Percentiles rank a stretch among this genome's conserved stretches.
phyloP scores from a whole-genome alignment of 2,329 filamentous ascomycete species.

The Claviceps cyperi region DNA sequence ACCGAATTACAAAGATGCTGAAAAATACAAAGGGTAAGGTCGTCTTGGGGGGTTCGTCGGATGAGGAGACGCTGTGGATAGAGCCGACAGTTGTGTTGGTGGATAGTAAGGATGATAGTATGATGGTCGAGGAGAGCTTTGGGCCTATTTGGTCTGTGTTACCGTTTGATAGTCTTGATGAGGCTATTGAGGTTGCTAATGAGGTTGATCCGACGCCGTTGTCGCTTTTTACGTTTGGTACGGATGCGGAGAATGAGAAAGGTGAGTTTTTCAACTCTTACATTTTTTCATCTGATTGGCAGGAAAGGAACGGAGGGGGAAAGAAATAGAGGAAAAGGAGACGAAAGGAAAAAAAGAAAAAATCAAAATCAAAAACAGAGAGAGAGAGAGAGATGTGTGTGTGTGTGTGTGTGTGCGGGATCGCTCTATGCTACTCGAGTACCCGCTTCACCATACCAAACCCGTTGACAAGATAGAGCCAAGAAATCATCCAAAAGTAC shows the following conservation, averaged over 20 bases:
- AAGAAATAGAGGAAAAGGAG: too few species aligned
- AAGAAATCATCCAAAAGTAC: too few species aligned
- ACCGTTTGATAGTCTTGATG: conserved; percentile 63
- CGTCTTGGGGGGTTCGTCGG: conserved; percentile 70
- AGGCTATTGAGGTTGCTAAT: conserved; percentile 73
- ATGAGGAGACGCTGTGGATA: conserved; percentile 69
- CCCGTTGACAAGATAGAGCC: too few species aligned
- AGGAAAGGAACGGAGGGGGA: too few species aligned
- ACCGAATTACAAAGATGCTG: conserved; percentile 81
- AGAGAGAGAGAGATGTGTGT: too few species aligned
- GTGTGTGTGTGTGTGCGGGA: too few species aligned
- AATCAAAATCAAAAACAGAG: too few species aligned
- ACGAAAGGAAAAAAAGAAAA: too few species aligned
- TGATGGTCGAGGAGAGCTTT: conserved; percentile 77
- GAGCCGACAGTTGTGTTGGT: conserved; percentile 88
- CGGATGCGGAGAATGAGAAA: conserved; percentile 60
- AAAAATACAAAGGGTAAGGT: conserved; percentile 73
- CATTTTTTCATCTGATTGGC: too few species aligned
- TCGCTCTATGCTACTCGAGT: too few species aligned
- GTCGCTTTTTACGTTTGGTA: conserved; percentile 73
- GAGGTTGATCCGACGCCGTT: conserved; percentile 71
- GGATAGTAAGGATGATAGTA: conserved; percentile 52
- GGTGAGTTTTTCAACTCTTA: conserved; percentile 28
- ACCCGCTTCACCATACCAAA: too few species aligned
- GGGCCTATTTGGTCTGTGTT: conserved; percentile 82